Base-by-base conservation (phyloP, 371 early-diverging fungal genomes). In the Cokeromyces recurvatus region DNA sequence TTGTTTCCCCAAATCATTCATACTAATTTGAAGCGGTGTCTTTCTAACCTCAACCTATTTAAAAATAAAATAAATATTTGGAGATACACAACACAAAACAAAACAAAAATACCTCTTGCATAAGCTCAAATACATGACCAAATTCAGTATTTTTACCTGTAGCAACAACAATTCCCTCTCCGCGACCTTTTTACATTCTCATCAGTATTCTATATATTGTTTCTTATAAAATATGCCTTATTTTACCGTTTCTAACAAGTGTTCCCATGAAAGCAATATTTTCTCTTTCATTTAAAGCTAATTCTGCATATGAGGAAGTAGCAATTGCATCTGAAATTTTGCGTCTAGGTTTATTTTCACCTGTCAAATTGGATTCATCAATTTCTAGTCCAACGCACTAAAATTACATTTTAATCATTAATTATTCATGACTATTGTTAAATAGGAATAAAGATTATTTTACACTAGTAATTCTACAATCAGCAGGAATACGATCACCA, bases 201-300 rank as follows among this genome's bases (percentile, higher is more conserved):
- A n/a, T n/a, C n/a, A n/a, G n/a, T n/a, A n/a, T 2, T 22, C 15
- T 9, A 6, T 34, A 9, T 34, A 9, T n/a, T 34, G 9, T 34
- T 34, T 34, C 35, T 34, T 29, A 29, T 5, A 11, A 23, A 34
- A 31, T 31, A 7, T 25, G 4, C 11, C 7, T 17, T 32, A 20
- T 29, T 56, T 19, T 53, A 63, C 87, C 90, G 44, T 84, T 82
- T 36, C 85, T 71, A 10, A 92, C 85, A 36, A 94, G 63, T 8
- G 92, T 92, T 19, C 94, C 92, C 92, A 91, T 92, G 52, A 86
- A 92, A 0, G 79, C 89, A 55, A 94, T 83, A 64, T 94, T 94
- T 40, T 75, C 81, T 46, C 89, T 69, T 46, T 91, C 89, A 3
- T 84, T 79, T 20, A 93, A 66, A 4, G 80, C 67, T 25, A 90